Conservation (phyloP, 257 asterid species). For the Asclepias syriaca region DNA sequence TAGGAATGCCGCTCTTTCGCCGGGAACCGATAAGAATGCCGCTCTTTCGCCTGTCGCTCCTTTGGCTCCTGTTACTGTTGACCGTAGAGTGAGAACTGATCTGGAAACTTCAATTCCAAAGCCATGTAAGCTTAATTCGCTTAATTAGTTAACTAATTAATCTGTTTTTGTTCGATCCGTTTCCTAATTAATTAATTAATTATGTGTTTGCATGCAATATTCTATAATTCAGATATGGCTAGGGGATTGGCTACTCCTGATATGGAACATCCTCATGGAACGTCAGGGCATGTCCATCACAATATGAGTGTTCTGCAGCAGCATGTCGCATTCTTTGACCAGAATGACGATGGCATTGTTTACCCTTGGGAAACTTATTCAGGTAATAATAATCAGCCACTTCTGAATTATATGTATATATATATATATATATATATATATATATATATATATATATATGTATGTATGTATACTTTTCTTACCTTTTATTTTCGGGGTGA, state of each 20-base stretch:
- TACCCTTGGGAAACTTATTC: conserved; percentile 67
- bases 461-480: no score
- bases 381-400: conserved; percentile 18
- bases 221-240: conserved; percentile 18
- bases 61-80: conserved; percentile 67
- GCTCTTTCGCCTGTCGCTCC: conserved; percentile 62
- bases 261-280: conserved; percentile 66
- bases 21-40: conserved; percentile 49
- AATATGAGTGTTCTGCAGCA: conserved; percentile 76
- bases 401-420: neutral
- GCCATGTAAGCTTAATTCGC: conserved; percentile 49
- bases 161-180: no score
- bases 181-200: no score
- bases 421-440: no score
- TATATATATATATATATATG: no score
- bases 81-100: conserved; percentile 57
- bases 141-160: neutral
- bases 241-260: conserved; percentile 61
- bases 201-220: neutral
- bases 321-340: conserved; percentile 73
- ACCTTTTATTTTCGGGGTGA: no score
- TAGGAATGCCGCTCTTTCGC: conserved; percentile 37
- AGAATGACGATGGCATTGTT: conserved; percentile 58
- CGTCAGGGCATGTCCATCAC: conserved; percentile 52
- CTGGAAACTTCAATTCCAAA: conserved; percentile 67